Base-by-base conservation (phyloP, 2,329 filamentous ascomycete species). In the Mariannaea sp. region DNA sequence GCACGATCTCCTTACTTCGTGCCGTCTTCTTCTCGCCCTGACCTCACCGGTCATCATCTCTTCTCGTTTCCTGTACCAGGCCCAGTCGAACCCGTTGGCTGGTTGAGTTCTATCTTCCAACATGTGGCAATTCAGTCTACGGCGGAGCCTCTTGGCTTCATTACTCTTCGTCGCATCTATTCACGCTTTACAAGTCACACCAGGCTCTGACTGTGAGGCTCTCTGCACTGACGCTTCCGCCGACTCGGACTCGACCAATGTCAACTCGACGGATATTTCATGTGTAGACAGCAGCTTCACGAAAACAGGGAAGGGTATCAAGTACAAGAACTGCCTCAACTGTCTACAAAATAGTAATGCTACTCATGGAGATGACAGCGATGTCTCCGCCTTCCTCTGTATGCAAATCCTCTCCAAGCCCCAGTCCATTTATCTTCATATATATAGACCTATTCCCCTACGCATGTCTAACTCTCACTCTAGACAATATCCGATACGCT, bases 401-500 rank as follows among this genome's bases (percentile, higher is more conserved):
- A 74, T 66, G 75, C 44, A 39, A 29, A 29, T 19, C 19, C 22
- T 14, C 7, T 10, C n/a, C 22, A n/a, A n/a, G n/a, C n/a, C n/a
- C n/a, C n/a, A n/a, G n/a, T n/a, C n/a, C n/a, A n/a, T n/a, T n/a
- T n/a, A n/a, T n/a, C n/a, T n/a, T n/a, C 14, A 4, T 43, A 7
- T 19, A 17, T 24, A 9, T 9, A 36, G 27, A 24, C 39, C 12
- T 12, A 17, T 10, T 24, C 2, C 7, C 39, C 8, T 29, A 9
- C 39, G 27, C 33, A 20, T 39, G 22, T n/a, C n/a, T n/a, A n/a
- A 49, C 30, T 16, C 16, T 33, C n/a, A 36, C 30, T 20, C 16
- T 10, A 81, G 79, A 81, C 55, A 82, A 82, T 40, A 29, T 81
- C 0, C 72, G 79, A 30, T 82, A 77, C 40, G 65, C 78, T 0